Evolutionary conservation across 1,139 yeast genomes (phyloP).

Genomic region (Debaryomyces sp.): DNA sequence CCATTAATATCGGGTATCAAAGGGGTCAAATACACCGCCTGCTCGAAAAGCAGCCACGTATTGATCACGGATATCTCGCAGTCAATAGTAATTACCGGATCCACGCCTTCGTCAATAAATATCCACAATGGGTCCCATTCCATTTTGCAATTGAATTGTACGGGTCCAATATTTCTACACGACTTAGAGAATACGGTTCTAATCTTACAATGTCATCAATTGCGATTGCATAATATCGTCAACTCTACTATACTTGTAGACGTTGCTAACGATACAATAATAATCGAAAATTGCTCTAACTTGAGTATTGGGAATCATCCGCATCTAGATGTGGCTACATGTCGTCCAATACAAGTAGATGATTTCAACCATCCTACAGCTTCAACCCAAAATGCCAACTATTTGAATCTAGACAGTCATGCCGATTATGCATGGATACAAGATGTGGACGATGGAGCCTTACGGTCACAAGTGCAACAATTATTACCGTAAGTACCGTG

Average conservation of each 20-base stretch:
- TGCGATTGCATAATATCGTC: slow-evolving; percentile 36
- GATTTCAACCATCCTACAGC: slow-evolving; percentile 15
- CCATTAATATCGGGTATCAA: slow-evolving; percentile 22
- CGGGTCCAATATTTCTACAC: slow-evolving; percentile 37
- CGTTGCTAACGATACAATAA: slow-evolving; percentile 27
- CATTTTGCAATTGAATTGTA: slow-evolving; percentile 22
- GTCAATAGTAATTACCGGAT: slow-evolving; percentile 14
- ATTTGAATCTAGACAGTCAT: not conserved
- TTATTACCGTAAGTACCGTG: not conserved
- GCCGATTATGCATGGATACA: slow-evolving; percentile 7
- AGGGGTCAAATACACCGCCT: slow-evolving; percentile 4
- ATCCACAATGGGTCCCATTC: slow-evolving; percentile 22
- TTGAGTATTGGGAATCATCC: slow-evolving; percentile 19
- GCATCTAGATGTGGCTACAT: not conserved
- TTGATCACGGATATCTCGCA: slow-evolving; percentile 15
- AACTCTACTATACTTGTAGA: slow-evolving; percentile 25
- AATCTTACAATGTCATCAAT: slow-evolving; percentile 40
- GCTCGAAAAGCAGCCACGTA: slow-evolving; percentile 17
- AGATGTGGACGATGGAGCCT: slow-evolving; percentile 5
- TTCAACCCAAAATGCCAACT: not conserved
- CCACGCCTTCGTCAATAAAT: slow-evolving; percentile 23
- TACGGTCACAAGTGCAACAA: not conserved
- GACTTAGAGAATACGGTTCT: slow-evolving; percentile 27
- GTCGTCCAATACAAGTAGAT: slow-evolving; percentile 9
- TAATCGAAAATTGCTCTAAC: slow-evolving; percentile 37